Evolutionary conservation across 768 basidiomycete genomes (phyloP).

Genomic region (Leucocoprinus sp.): DNA sequence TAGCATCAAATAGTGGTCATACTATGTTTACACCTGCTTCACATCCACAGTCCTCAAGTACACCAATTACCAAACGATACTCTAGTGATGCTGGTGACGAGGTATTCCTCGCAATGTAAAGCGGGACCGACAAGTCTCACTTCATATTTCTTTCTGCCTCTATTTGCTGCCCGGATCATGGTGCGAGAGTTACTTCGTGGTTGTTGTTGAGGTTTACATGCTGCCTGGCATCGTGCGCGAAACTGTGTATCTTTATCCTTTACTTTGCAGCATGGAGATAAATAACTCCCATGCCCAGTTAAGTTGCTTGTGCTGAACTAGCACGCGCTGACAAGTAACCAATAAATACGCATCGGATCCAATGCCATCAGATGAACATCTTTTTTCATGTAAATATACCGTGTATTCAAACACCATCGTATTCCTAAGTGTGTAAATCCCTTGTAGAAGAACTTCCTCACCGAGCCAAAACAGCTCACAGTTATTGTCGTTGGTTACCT

Average conservation of each 20-base stretch:
- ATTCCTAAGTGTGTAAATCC: neutral
- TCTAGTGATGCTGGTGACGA: no score
- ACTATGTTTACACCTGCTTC: no score
- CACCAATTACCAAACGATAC: no score
- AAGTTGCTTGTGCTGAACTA: neutral
- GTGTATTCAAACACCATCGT: neutral
- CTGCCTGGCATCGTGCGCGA: neutral
- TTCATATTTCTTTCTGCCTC: no score
- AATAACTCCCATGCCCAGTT: neutral
- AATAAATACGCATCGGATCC: neutral
- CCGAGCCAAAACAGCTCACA: neutral
- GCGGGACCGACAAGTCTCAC: no score
- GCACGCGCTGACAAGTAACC: neutral
- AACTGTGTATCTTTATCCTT: neutral
- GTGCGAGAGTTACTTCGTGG: neutral
- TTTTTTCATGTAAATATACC: neutral
- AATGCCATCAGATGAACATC: constrained; percentile 1
- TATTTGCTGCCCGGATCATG: no score
- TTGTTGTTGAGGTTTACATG: neutral
- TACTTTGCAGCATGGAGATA: neutral
- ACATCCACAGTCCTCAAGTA: no score
- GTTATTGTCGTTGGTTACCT: neutral
- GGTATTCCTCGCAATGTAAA: no score
- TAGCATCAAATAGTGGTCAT: no score
- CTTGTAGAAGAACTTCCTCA: constrained; percentile 8